Percentiles rank a stretch among this genome's conserved stretches.
phyloP scores from a whole-genome alignment of 345 rosid species.

The Physaria fendleri region DNA sequence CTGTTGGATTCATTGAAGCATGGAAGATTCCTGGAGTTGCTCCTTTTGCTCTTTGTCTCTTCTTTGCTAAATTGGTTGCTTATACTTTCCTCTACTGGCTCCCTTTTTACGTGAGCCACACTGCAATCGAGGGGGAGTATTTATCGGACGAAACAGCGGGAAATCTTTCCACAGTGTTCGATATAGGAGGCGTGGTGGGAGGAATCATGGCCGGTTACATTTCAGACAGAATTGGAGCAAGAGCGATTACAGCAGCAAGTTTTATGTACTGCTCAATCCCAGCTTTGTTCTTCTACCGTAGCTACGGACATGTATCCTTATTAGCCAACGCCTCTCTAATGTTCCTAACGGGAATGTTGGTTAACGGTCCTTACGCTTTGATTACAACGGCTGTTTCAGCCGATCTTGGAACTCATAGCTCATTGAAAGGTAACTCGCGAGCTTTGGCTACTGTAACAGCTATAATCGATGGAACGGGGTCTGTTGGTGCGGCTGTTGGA shows the following conservation, averaged over 20 bases:
- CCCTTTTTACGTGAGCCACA: constrained; percentile 85
- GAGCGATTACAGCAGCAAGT: constrained; percentile 90
- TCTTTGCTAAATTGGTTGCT: constrained; percentile 82
- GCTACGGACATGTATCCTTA: constrained; percentile 74
- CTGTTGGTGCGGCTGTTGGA: constrained; percentile 96
- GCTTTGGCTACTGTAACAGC: constrained; percentile 98
- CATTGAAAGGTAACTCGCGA: constrained; percentile 74
- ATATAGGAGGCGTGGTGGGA: constrained; percentile 90
- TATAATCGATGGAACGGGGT: constrained; percentile 95
- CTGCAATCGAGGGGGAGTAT: constrained; percentile 82
- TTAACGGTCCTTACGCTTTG: constrained; percentile 89
- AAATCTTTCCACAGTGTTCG: constrained; percentile 80
- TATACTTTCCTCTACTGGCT: constrained; percentile 93
- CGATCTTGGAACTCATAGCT: constrained; percentile 91
- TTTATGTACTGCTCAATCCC: constrained; percentile 94
- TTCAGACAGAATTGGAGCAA: constrained; percentile 70
- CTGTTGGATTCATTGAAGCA: constrained; percentile 80
- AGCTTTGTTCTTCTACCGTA: constrained; percentile 70
- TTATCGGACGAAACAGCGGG: constrained; percentile 71
- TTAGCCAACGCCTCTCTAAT: constrained; percentile 51
- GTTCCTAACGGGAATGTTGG: constrained; percentile 83
- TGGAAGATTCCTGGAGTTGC: constrained; percentile 88
- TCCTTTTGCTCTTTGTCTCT: constrained; percentile 75
- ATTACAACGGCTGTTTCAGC: constrained; percentile 97
- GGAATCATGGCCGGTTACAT: constrained; percentile 94